Conservation (phyloP, 352 stramenopile species). For the Globisporangium uncinulatum region DNA sequence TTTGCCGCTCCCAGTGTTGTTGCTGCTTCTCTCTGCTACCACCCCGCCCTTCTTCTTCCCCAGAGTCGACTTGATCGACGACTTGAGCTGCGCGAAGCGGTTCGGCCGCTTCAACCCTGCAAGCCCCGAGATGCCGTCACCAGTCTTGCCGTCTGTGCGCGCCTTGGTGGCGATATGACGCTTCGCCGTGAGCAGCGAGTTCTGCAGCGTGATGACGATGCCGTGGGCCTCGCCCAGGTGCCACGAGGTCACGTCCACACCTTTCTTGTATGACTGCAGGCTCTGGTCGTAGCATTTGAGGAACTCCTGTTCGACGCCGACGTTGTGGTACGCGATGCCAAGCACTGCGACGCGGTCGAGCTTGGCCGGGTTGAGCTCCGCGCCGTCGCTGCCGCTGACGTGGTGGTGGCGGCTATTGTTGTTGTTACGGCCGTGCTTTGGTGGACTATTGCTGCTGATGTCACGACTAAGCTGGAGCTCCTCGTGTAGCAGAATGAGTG, state of each 20-base stretch:
- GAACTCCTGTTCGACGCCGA: conserved; percentile 94
- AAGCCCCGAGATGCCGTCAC: conserved; percentile 47
- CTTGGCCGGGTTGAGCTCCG: conserved; percentile 34
- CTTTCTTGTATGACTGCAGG: conserved; percentile 91
- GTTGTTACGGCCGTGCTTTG: conserved; percentile 17
- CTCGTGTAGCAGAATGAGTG: conserved; percentile 91
- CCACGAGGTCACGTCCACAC: conserved; percentile 78
- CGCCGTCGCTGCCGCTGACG: not conserved
- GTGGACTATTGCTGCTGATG: conserved; percentile 9
- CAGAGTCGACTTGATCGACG: conserved; percentile 32
- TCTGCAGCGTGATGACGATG: conserved; percentile 90
- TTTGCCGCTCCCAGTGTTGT: no score
- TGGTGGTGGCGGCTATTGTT: conserved; percentile 10
- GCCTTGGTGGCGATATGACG: conserved; percentile 47
- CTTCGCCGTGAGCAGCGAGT: conserved; percentile 82
- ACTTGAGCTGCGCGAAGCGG: conserved; percentile 29
- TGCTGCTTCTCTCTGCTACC: conserved; percentile 15
- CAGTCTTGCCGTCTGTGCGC: conserved; percentile 35
- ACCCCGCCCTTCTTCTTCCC: conserved; percentile 23
- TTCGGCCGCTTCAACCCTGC: conserved; percentile 14
- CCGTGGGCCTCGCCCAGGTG: conserved; percentile 88
- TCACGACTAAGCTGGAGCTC: conserved; percentile 65
- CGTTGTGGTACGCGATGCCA: conserved; percentile 94
- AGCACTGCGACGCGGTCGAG: conserved; percentile 91
- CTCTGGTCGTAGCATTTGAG: conserved; percentile 90